Conservation (phyloP, 1,284 basidiomycete genomes). For the Ganoderma sp. region DNA sequence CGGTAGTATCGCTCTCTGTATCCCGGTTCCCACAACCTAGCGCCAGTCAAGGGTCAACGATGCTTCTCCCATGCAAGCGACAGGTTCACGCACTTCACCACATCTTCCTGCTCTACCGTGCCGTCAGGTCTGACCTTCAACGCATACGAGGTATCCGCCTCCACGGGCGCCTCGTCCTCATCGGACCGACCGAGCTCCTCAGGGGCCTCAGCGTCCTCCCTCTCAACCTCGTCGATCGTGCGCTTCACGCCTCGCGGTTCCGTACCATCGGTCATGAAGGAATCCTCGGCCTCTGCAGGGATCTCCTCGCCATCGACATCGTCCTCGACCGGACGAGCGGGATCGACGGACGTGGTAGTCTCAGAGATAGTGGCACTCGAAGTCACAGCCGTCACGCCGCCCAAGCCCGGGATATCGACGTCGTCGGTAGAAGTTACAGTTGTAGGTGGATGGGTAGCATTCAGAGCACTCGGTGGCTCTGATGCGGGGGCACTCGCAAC, state of each 20-base stretch:
- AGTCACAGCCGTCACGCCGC: constrained; percentile 26
- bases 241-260: constrained; percentile 66
- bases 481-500: constrained; percentile 24
- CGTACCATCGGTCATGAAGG: constrained; percentile 33
- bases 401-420: constrained; percentile 43
- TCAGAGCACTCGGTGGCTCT: constrained; percentile 24
- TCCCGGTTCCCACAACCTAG: constrained; percentile 90
- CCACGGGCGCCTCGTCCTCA: constrained; percentile 50
- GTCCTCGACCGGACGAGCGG: constrained; percentile 24
- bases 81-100: constrained; percentile 74
- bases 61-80: constrained; percentile 14
- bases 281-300: constrained; percentile 27
- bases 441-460: constrained; percentile 10
- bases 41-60: constrained; percentile 13
- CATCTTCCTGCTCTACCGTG: constrained; percentile 91
- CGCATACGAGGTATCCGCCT: constrained; percentile 49
- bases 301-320: constrained; percentile 34
- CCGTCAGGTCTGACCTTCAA: constrained; percentile 87
- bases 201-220: constrained; percentile 42
- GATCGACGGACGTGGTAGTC: constrained; percentile 19
- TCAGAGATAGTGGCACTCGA: constrained; percentile 20
- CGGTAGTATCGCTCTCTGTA: constrained; percentile 96
- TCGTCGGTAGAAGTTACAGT: constrained; percentile 29
- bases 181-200: constrained; percentile 55
- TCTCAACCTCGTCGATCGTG: constrained; percentile 58